Base-by-base conservation (phyloP, 345 rosid genomes). In the Lepidium aucheri region DNA sequence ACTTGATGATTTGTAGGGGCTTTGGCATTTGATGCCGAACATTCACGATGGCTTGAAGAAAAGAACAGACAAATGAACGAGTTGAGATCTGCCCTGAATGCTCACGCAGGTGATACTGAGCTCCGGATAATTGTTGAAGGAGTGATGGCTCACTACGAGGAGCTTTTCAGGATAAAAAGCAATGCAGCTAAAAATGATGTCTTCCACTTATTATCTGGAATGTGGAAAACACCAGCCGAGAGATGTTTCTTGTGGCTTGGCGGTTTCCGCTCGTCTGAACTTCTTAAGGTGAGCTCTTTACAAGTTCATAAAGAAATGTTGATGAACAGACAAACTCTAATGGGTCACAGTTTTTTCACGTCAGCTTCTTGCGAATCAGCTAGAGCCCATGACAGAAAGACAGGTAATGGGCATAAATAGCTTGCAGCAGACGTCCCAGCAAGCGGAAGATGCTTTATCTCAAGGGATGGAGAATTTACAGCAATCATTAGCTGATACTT, bases 181-280 rank as follows among this genome's bases (percentile, higher is more conserved):
- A 54, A 66, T 53, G 98, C 98, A 45, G 90, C 98, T 59, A 91
- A 91, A 65, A 86, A 86, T 54, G 98, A 91, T 79, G 88, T 86
- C 75, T 91, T 91, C 86, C 98, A 91, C 73, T 78, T 91, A 60
- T 72, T 91, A 72, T 91, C 98, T 11, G 98, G 98, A 58, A 89
- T 89, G 96, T 91, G 98, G 98, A 89, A 86, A 78, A 91, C 96
- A 63, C 98, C 98, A 17, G 98, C 94, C 34, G 98, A 91, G 80
- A 78, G 96, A 56, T 91, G 96, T 79, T 91, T 89, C 76, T 63
- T 91, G 81, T 91, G 98, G 98, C 81, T 91, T 61, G 98, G 98
- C 53, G 98, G 98, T 41, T 91, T 89, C 70, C 98, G 98, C 30
- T 84, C 98, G 36, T 91, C 96, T 3, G 96, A 91, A 75, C 83